Evolutionary conservation across 73 alveolate species (phyloP).

Genomic region (Paramecium sexaurelia): DNA sequence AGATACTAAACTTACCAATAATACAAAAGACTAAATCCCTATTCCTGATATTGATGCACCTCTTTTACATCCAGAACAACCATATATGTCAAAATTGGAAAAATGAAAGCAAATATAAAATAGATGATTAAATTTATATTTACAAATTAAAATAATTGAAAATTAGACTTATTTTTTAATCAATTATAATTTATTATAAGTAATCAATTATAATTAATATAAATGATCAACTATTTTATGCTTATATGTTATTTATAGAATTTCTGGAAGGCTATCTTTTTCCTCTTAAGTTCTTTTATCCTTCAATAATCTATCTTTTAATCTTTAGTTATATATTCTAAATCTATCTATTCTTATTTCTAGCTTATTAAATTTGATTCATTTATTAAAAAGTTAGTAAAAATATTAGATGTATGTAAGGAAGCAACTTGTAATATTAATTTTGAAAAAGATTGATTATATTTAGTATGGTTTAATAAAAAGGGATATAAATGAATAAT

Average conservation of each 20-base stretch:
- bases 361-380: no score
- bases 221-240: neutral
- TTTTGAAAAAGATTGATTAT: constrained; percentile 70
- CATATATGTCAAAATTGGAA: neutral
- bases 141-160: neutral
- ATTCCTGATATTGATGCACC: neutral
- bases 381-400: no score
- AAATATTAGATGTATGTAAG: constrained; percentile 46
- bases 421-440: constrained; percentile 77
- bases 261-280: no score
- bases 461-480: constrained; percentile 63
- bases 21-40: neutral
- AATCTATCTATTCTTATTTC: no score
- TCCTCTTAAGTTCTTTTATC: no score
- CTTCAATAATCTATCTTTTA: no score
- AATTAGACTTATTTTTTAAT: neutral
- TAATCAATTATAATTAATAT: neutral
- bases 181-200: neutral
- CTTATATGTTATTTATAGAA: neutral
- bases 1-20: neutral
- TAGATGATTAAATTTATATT: neutral
- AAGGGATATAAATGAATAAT: neutral
- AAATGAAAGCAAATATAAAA: neutral
- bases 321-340: no score
- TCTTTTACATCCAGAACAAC: neutral